Base-by-base conservation (phyloP, 176 grass and related monocot species). In the Lolium perenne region DNA sequence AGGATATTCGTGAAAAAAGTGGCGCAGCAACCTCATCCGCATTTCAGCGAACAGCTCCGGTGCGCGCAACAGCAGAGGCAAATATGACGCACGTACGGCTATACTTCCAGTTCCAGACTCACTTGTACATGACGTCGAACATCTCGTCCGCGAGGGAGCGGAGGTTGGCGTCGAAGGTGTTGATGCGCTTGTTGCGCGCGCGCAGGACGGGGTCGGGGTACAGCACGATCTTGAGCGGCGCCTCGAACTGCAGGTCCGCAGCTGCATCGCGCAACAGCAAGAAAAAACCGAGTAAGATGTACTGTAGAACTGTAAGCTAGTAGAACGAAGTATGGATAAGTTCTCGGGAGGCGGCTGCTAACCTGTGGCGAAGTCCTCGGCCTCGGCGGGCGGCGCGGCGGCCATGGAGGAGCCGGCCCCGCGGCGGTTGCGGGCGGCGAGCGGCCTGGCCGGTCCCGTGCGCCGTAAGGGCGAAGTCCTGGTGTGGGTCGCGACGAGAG, bases 121-220 rank as follows among this genome's bases (percentile, higher is more conserved):
- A 99, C 97, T 93, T 99, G 94, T 99, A 99, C 97, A 99, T 99
- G 57, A 99, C 71, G 74, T 96, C 88, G 79, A 99, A 96, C 97
- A 99, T 99, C 88, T 91, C 92, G 38, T 92, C 64, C 0, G 90
- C 91, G 14, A 99, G 90, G 58, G 79, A 74, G 53, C 84, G 93
- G 51, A 99, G 86, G 79, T 90, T 96, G 18, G 74, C 85, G 56
- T 96, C 90, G 73, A 96, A 99, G 6, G 86, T 85, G 76, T 90
- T 96, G 76, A 99, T 91, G 65, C 88, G 90, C 83, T 99, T 99
- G 76, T 99, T 99, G 41, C 76, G 90, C 6, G 82, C 94, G 81
- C 92, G 93, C 77, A 99, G 75, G 41, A 96, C 18, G 20, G 94
- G 90, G 65, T 96, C 86, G 11, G 97, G 97, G 93, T 99, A 99